Percentiles rank a stretch among this genome's conserved stretches.
phyloP scores from a whole-genome alignment of 768 basidiomycete genomes.

The Dacryopinax primogenitus region DNA sequence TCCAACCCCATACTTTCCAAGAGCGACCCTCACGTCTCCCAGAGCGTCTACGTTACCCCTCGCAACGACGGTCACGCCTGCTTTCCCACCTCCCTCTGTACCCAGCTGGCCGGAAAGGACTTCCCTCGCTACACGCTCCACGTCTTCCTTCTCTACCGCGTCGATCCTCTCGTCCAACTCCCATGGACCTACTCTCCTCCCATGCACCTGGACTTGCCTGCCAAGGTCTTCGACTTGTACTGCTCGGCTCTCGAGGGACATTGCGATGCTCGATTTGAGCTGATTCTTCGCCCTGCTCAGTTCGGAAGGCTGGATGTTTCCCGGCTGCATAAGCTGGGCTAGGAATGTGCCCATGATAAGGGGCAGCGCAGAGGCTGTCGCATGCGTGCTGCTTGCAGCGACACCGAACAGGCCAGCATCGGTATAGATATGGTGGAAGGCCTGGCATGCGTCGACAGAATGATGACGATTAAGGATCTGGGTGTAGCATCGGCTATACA shows the following conservation, averaged over 20 bases:
- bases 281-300: conserved; percentile 87
- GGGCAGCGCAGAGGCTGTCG: not conserved
- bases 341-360: not conserved
- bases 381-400: conserved; percentile 63
- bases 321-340: not conserved
- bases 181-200: conserved; percentile 67
- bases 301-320: conserved; percentile 45
- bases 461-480: conserved; percentile 91
- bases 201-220: conserved; percentile 79
- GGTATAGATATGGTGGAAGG: conserved; percentile 95
- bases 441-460: conserved; percentile 85
- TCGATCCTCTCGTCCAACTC: conserved; percentile 89
- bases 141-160: conserved; percentile 51
- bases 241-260: conserved; percentile 81
- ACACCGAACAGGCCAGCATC: conserved; percentile 90
- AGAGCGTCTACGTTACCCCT: conserved; percentile 68
- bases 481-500: conserved; percentile 95
- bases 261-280: conserved; percentile 81
- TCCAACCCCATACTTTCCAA: conserved; percentile 58
- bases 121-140: conserved; percentile 62
- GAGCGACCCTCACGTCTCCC: conserved; percentile 47
- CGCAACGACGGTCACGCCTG: conserved; percentile 59
- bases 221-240: conserved; percentile 84
- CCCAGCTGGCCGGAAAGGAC: conserved; percentile 63
- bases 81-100: too few species aligned